Percentiles rank a stretch among this genome's conserved stretches.
phyloP scores from a whole-genome alignment of 73 alveolate genomes.

The Uronychia setigera region DNA sequence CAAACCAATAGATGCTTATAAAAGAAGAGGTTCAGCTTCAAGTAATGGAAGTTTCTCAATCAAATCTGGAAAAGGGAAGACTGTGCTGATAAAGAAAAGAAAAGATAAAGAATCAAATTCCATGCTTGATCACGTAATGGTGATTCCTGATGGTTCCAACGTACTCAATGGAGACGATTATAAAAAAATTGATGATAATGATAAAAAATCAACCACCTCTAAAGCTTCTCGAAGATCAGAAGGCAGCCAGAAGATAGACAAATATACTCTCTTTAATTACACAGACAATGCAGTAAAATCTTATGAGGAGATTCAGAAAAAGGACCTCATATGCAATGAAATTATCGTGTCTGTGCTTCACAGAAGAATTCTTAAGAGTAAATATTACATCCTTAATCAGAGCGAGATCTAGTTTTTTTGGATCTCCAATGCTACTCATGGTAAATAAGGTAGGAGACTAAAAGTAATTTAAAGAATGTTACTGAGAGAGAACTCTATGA shows the following conservation, averaged over 20 bases:
- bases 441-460: neutral
- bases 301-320: conserved; percentile 17
- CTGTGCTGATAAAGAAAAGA: neutral
- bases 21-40: neutral
- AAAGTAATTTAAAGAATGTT: neutral
- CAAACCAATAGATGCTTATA: neutral
- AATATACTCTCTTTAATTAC: conserved; percentile 23
- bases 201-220: neutral
- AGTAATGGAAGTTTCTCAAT: neutral
- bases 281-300: neutral
- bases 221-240: neutral
- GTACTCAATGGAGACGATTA: neutral
- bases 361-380: conserved; percentile 26
- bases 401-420: conserved; percentile 22
- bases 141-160: conserved; percentile 1
- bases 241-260: conserved; percentile 10
- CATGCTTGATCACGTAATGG: neutral
- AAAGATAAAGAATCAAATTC: neutral
- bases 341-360: conserved; percentile 18
- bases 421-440: conserved; percentile 5
- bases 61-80: neutral
- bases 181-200: neutral
- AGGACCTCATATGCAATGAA: conserved; percentile 27
- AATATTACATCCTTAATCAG: conserved; percentile 11
- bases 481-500: conserved; percentile 51